Evolutionary conservation across 2,329 filamentous ascomycete species (phyloP).

Genomic region (Alternaria alternata): DNA sequence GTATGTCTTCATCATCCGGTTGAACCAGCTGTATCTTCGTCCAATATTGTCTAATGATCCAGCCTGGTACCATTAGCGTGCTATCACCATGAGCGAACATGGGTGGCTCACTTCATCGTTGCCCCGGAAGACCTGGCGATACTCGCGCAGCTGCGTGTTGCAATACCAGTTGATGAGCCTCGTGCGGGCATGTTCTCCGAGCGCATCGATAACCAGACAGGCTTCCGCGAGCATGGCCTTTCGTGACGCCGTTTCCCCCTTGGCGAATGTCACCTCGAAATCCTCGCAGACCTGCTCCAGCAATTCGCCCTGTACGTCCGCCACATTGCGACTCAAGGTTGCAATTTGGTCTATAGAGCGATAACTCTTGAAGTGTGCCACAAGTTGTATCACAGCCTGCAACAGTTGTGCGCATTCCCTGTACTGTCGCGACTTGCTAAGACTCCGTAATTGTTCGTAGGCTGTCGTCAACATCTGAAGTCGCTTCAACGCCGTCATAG

Average conservation of each 20-base stretch:
- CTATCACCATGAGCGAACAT: background rate
- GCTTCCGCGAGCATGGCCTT: constrained; percentile 80
- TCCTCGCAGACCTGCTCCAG: constrained; percentile 99
- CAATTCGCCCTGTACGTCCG: constrained; percentile 89
- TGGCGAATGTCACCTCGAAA: constrained; percentile 94
- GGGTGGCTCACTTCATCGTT: constrained; percentile 74
- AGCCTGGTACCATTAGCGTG: constrained; percentile 57
- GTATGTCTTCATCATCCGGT: constrained; percentile 92
- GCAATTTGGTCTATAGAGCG: constrained; percentile 98
- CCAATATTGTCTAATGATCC: constrained; percentile 97
- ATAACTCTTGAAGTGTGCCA: constrained; percentile 98
- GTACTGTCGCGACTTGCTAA: constrained; percentile 89
- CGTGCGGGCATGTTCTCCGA: constrained; percentile 84
- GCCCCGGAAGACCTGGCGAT: constrained; percentile 91
- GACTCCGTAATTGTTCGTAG: constrained; percentile 90
- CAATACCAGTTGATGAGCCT: constrained; percentile 95
- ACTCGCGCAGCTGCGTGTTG: constrained; percentile 95
- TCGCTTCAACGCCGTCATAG: constrained; percentile 96
- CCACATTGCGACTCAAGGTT: constrained; percentile 87
- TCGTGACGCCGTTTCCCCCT: constrained; percentile 77
- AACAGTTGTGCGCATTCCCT: constrained; percentile 92
- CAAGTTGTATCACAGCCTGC: constrained; percentile 94
- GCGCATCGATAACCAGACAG: constrained; percentile 91
- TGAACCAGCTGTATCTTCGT: constrained; percentile 94
- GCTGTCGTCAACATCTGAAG: constrained; percentile 98